These are phyloP conservation scores for Phytophthora foliorum DNA, from an alignment of 352 stramenopile genomes.

Conservation along the genomic window DNA sequence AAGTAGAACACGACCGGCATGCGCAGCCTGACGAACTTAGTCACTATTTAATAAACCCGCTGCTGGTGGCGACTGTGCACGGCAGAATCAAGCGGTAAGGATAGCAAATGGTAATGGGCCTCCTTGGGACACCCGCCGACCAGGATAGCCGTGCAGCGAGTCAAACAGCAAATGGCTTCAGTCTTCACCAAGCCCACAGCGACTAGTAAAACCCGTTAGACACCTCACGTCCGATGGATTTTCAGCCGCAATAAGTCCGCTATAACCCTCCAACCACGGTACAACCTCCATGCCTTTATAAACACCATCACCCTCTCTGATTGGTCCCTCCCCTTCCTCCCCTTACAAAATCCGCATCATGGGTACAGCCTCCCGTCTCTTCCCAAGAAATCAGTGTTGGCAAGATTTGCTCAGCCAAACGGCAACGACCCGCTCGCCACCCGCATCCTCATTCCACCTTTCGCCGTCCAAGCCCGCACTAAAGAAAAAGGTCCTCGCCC, in stretches of 20 bases:
- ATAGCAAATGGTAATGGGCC: not conserved
- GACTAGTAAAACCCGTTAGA: slow-evolving; percentile 35
- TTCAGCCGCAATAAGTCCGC: not conserved
- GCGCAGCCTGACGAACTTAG: not conserved
- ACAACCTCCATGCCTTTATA: slow-evolving; percentile 3
- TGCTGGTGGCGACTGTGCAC: slow-evolving; percentile 8
- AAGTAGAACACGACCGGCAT: too few relatives aligned
- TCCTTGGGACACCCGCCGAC: slow-evolving; percentile 14
- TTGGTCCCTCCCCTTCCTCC: slow-evolving; percentile 1
- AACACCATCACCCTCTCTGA: not conserved
- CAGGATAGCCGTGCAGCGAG: slow-evolving; percentile 4
- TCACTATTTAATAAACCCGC: not conserved
- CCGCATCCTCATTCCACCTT: slow-evolving; percentile 17
- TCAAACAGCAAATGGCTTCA: slow-evolving; percentile 15
- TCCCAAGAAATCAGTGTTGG: slow-evolving; percentile 25
- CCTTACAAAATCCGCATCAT: slow-evolving; percentile 11
- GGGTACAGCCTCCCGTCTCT: slow-evolving; percentile 26
- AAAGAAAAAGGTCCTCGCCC: too few relatives aligned
- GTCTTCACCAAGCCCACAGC: not conserved
- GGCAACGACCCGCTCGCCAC: not conserved
- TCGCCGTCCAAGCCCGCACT: not conserved
- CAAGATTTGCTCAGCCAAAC: slow-evolving; percentile 26
- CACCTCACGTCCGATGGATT: slow-evolving; percentile 20
- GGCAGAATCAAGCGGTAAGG: slow-evolving; percentile 18
- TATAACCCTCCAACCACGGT: not conserved